A percentile compares a stretch with the other conserved stretches of the same genome.
phyloP scores from a whole-genome alignment of 495 filamentous ascomycete genomes.

The Hypoxylon trugodes region DNA sequence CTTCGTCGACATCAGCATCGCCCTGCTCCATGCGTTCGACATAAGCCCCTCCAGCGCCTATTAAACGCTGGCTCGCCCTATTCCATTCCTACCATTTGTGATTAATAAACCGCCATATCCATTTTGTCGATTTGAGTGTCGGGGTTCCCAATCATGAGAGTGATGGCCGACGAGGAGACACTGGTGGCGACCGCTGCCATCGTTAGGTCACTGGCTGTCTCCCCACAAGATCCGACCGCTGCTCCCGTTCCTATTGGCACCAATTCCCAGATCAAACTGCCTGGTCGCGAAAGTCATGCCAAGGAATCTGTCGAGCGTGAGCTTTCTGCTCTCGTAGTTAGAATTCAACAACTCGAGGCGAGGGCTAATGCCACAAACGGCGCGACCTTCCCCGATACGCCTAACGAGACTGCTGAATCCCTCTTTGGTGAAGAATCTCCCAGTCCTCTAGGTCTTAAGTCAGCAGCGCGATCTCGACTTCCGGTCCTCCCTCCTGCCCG shows the following conservation, averaged over 20 bases:
- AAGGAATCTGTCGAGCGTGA: slow-evolving; percentile 77
- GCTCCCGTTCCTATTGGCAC: slow-evolving; percentile 43
- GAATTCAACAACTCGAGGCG: slow-evolving; percentile 74
- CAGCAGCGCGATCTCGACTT: slow-evolving; percentile 32
- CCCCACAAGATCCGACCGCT: slow-evolving; percentile 42
- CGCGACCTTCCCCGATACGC: slow-evolving; percentile 68
- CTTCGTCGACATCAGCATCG: slow-evolving; percentile 20
- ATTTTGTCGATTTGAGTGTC: slow-evolving; percentile 16
- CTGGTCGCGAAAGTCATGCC: slow-evolving; percentile 68
- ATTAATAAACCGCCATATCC: slow-evolving; percentile 10
- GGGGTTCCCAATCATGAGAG: slow-evolving; percentile 23
- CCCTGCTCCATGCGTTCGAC: slow-evolving; percentile 54
- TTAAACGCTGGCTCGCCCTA: slow-evolving; percentile 52
- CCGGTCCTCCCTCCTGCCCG: slow-evolving; percentile 36
- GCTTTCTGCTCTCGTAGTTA: slow-evolving; percentile 70
- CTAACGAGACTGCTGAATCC: slow-evolving; percentile 63
- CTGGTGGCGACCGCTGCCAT: slow-evolving; percentile 69
- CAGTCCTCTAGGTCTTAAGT: slow-evolving; percentile 18
- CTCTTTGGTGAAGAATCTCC: slow-evolving; percentile 60
- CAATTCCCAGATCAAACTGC: slow-evolving; percentile 63
- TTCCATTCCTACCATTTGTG: slow-evolving; percentile 12
- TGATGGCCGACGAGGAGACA: slow-evolving; percentile 68
- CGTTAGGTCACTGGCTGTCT: slow-evolving; percentile 68
- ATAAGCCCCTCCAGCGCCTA: slow-evolving; percentile 49
- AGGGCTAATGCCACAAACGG: slow-evolving; percentile 65